Evolutionary conservation across 169 alveolate species (phyloP).

Genomic region (Plasmodium adleri): DNA sequence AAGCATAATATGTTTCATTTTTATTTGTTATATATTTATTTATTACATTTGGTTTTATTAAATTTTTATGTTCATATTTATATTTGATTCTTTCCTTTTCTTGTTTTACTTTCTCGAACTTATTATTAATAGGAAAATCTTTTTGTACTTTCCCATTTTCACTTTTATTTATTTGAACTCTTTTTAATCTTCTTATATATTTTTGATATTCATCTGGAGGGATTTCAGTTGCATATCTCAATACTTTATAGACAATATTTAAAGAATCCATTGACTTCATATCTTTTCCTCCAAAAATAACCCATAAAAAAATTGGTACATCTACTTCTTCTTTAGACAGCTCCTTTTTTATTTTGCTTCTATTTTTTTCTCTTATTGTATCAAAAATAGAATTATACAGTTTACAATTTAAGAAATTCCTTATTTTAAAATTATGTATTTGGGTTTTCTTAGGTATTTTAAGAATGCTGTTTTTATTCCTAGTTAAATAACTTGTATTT

Average conservation of each 20-base stretch:
- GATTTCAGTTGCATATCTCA: constrained; percentile 73
- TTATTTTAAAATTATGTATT: constrained; percentile 62
- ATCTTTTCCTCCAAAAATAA: constrained; percentile 74
- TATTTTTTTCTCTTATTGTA: constrained; percentile 30
- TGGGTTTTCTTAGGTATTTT: not conserved
- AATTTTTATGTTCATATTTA: not conserved
- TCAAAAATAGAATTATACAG: constrained; percentile 52
- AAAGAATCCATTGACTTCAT: constrained; percentile 74
- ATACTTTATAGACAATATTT: constrained; percentile 48
- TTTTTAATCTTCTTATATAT: constrained; percentile 37
- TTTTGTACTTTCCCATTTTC: not conserved
- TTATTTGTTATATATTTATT: constrained; percentile 3
- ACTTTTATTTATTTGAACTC: constrained; percentile 35
- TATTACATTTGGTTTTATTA: not conserved
- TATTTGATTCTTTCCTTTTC: too few species aligned
- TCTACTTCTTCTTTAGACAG: constrained; percentile 5
- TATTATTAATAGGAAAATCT: not conserved
- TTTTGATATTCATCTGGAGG: constrained; percentile 65
- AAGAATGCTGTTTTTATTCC: not conserved
- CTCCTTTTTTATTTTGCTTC: constrained; percentile 26
- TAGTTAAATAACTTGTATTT: too few species aligned
- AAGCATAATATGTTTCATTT: not conserved
- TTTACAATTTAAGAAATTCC: constrained; percentile 23
- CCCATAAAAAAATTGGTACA: constrained; percentile 59
- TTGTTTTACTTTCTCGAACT: not conserved